These are phyloP conservation scores for Botrytis medusae DNA, from an alignment of 2,329 filamentous ascomycete species.

Conservation along the genomic window DNA sequence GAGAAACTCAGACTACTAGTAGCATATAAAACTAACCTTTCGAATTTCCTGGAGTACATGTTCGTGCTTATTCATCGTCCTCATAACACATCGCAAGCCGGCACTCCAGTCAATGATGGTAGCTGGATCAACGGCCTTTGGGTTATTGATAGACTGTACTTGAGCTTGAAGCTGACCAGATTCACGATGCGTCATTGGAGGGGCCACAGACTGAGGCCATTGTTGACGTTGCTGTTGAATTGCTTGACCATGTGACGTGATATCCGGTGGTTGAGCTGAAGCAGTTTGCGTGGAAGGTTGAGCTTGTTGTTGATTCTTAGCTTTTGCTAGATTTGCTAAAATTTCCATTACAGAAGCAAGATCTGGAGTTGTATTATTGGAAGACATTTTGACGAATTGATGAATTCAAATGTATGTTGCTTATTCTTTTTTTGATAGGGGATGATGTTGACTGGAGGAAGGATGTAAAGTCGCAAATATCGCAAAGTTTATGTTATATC, in stretches of 20 bases:
- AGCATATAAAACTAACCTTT: constrained; percentile 28
- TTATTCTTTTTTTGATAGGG: neutral
- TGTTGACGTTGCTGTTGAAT: constrained; percentile 27
- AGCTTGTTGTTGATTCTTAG: constrained; percentile 20
- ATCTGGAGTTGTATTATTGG: constrained; percentile 36
- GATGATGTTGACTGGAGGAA: neutral
- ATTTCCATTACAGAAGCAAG: constrained; percentile 39
- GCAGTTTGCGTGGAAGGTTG: constrained; percentile 27
- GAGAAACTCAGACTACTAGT: neutral
- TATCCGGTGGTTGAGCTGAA: constrained; percentile 41
- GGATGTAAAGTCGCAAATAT: neutral
- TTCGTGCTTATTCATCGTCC: constrained; percentile 48
- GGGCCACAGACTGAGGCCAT: constrained; percentile 15
- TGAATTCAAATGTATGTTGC: neutral
- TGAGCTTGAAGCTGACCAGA: neutral
- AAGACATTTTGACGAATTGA: constrained; percentile 29
- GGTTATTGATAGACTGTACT: neutral
- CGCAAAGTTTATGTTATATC: neutral
- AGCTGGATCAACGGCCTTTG: constrained; percentile 43
- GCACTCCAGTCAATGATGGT: constrained; percentile 52
- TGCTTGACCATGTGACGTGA: constrained; percentile 31
- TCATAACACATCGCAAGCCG: constrained; percentile 52
- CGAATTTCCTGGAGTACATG: constrained; percentile 47
- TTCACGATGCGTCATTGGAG: neutral
- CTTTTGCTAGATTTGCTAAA: constrained; percentile 35